Evolutionary conservation across 768 basidiomycete species (phyloP), one percentile per base, ranked within the genome.

Genomic region (Hericium rajendrae): DNA sequence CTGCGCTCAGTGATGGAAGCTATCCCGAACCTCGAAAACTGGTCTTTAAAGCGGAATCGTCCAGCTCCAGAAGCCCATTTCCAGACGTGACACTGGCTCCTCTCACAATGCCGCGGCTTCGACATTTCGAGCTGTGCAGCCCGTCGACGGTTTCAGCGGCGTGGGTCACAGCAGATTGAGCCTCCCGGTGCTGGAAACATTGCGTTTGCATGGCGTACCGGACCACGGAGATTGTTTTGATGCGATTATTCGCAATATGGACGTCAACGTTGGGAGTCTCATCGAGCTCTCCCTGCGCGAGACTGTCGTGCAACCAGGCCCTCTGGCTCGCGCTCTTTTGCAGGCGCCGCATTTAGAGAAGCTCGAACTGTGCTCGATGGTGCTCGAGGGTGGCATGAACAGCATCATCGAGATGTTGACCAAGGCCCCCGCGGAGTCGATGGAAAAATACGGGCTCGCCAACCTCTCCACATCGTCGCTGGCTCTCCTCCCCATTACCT

Each of bases 11-110:
- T 70, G 41, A 51, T 71, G n/a, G 60, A 58, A 26, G 49, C 46
- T 16, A 67, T 69, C 51, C 56, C 56, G 16, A 24, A 53, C 3
- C 59, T 72, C 18, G 60, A 63, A 56, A 43, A 24, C 48, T 71
- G 15, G 53, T 60, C 22, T 6, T 60, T n/a, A 20, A 55, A 43
- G 11, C 18, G 8, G 32, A 32, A 32, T 32, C 32, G 9, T 6
- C 32, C 32, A 32, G 32, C 32, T 32, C 32, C 32, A 32, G 32
- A 10, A 54, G 22, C 18, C 12, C 24, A n/a, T n/a, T 24, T 15
- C 16, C 39, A 9, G 12, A 2, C 20, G 2, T 12, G 28, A 6
- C 6, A 9, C 46, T n/a, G 16, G 32, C 49, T 6, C 26, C 54
- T 16, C 37, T 60, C 24, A 62, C 54, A 24, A 41, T 57, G 39